phyloP scores from a whole-genome alignment of 257 asterid species.

The Solanum etuberosum region DNA sequence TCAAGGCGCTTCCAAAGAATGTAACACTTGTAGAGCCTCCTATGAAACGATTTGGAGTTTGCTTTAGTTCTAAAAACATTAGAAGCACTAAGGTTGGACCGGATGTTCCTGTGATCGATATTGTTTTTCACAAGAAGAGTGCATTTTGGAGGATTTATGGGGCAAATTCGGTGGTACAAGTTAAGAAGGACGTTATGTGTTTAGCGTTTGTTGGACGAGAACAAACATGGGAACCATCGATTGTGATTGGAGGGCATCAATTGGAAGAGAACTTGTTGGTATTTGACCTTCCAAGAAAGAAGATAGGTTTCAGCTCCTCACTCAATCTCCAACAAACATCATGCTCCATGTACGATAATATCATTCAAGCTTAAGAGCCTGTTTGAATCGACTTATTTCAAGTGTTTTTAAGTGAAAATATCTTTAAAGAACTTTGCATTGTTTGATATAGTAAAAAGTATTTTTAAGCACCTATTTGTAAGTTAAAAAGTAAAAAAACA shows the following conservation, averaged over 20 bases:
- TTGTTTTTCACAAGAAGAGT: background rate
- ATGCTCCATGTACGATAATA: constrained; percentile 21
- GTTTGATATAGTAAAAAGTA: no score
- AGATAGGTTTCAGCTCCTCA: constrained; percentile 33
- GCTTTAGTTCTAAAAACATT: constrained; percentile 1
- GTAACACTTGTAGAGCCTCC: constrained; percentile 1
- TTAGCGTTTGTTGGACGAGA: constrained; percentile 37
- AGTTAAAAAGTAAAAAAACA: no score
- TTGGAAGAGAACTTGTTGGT: constrained; percentile 34
- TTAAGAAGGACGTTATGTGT: constrained; percentile 7
- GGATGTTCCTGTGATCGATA: constrained; percentile 10
- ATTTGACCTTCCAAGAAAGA: constrained; percentile 30
- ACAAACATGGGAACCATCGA: constrained; percentile 1
- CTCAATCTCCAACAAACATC: constrained; percentile 16
- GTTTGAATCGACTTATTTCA: no score
- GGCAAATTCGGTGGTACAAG: constrained; percentile 23
- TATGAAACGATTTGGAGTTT: constrained; percentile 3
- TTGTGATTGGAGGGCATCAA: constrained; percentile 37
- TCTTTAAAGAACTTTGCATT: no score
- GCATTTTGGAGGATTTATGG: constrained; percentile 35
- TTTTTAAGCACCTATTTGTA: no score
- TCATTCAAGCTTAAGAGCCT: no score
- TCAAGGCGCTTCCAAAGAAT: background rate
- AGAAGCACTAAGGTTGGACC: background rate
- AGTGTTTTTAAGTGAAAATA: no score